These are phyloP conservation scores for Plectosphaerella plurivora DNA, from an alignment of 2,329 filamentous ascomycete genomes.

Conservation along the genomic window DNA sequence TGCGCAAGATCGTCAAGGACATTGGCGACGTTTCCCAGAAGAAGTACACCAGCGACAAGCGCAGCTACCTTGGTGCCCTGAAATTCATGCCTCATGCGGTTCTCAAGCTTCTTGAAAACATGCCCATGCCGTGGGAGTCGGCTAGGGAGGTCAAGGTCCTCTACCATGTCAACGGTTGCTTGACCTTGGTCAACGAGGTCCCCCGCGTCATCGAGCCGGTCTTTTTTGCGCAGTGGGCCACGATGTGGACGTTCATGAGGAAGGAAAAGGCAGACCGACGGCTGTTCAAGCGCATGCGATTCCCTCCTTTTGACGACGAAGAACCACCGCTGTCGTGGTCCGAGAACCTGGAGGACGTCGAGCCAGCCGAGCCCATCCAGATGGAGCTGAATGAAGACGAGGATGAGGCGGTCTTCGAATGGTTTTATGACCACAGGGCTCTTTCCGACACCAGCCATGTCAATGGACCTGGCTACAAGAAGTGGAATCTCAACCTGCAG, in stretches of 20 bases:
- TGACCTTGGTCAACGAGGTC: slow-evolving; percentile 95
- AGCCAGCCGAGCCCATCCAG: slow-evolving; percentile 95
- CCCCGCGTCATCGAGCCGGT: slow-evolving; percentile 96
- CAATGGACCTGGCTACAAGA: slow-evolving; percentile 94
- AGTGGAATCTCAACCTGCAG: slow-evolving; percentile 86
- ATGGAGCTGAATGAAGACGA: slow-evolving; percentile 96
- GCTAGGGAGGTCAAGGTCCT: slow-evolving; percentile 94
- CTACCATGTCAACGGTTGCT: slow-evolving; percentile 95
- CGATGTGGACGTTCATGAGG: slow-evolving; percentile 99
- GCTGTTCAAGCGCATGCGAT: slow-evolving; percentile 98
- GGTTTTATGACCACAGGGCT: slow-evolving; percentile 95
- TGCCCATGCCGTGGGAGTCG: slow-evolving; percentile 99
- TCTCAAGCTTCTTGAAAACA: slow-evolving; percentile 94
- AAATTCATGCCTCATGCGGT: slow-evolving; percentile 99
- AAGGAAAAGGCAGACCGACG: slow-evolving; percentile 94
- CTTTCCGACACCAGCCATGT: slow-evolving; percentile 89
- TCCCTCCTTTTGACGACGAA: slow-evolving; percentile 97
- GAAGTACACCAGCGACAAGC: slow-evolving; percentile 98
- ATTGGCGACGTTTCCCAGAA: slow-evolving; percentile 99
- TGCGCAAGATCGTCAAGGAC: slow-evolving; percentile 97
- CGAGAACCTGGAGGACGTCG: slow-evolving; percentile 97
- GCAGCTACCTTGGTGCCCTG: slow-evolving; percentile 91
- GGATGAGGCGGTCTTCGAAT: slow-evolving; percentile 86
- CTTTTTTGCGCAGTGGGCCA: slow-evolving; percentile 97
- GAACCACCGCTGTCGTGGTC: slow-evolving; percentile 97